Evolutionary conservation across 805 yeast species (phyloP).

Genomic region (Zygosaccharomyces bisporus): DNA sequence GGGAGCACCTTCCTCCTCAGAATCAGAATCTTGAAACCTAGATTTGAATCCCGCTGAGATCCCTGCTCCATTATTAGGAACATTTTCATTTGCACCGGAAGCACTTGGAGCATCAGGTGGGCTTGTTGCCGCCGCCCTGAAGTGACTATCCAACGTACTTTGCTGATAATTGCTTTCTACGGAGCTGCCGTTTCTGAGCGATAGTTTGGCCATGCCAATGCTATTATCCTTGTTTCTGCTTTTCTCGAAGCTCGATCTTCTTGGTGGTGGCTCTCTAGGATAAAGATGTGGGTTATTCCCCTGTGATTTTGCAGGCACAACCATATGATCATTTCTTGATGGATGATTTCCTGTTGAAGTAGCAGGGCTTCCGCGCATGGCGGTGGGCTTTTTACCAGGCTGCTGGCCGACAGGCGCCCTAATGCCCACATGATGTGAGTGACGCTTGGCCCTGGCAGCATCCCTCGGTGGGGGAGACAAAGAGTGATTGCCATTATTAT

Average conservation of each 20-base stretch:
- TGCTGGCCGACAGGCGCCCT: conserved; percentile 3
- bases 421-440: conserved; percentile 12
- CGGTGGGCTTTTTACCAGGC: neutral
- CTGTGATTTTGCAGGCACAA: conserved; percentile 50
- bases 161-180: conserved; percentile 14
- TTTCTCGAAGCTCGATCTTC: conserved; percentile 57
- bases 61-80: conserved; percentile 8
- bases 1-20: conserved; percentile 43
- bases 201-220: conserved; percentile 39
- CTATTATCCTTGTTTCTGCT: conserved; percentile 33
- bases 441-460: conserved; percentile 11
- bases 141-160: conserved; percentile 8
- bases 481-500: conserved; percentile 8
- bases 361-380: conserved; percentile 9
- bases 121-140: conserved; percentile 12
- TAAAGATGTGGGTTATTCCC: conserved; percentile 21
- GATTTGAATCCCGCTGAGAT: conserved; percentile 41
- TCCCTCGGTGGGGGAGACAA: conserved; percentile 19
- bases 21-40: conserved; percentile 61
- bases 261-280: conserved; percentile 41
- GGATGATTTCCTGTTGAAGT: conserved; percentile 11
- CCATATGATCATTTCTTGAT: conserved; percentile 18
- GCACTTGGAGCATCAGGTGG: conserved; percentile 11
- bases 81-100: conserved; percentile 8
- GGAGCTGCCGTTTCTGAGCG: conserved; percentile 33